A percentile compares a stretch with the other conserved stretches of the same genome.
These are phyloP conservation scores for Rhodamnia argentea DNA, from an alignment of 345 rosid species.

Conservation along the genomic window DNA sequence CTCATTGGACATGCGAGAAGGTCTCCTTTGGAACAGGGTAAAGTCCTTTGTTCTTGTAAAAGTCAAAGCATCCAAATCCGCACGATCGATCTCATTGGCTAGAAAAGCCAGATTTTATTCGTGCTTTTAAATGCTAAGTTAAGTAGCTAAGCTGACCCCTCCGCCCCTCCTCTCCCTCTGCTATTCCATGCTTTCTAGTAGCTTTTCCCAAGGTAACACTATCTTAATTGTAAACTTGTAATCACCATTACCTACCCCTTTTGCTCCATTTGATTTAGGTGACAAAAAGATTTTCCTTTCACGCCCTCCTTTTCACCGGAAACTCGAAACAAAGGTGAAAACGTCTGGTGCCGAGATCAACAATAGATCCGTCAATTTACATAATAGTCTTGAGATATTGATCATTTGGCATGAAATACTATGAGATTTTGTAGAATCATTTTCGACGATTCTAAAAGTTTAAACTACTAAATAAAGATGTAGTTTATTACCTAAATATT, in stretches of 20 bases:
- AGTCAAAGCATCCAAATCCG: not conserved
- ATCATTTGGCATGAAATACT: no score
- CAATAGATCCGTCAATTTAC: not conserved
- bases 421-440: no score
- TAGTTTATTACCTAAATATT: no score
- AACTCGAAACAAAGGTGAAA: not conserved
- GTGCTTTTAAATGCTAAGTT: not conserved
- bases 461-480: no score
- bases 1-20: not conserved
- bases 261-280: not conserved
- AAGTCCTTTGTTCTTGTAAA: not conserved
- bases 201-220: not conserved
- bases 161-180: not conserved
- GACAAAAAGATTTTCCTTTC: not conserved
- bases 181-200: not conserved
- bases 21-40: not conserved
- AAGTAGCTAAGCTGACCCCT: not conserved
- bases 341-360: not conserved
- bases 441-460: no score
- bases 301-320: not conserved
- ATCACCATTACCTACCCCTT: not conserved
- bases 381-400: no score
- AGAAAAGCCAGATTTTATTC: not conserved
- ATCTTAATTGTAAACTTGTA: not conserved
- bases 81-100: not conserved